Conservation (phyloP, 2,329 filamentous ascomycete genomes). For the Nigrospora osmanthi region DNA sequence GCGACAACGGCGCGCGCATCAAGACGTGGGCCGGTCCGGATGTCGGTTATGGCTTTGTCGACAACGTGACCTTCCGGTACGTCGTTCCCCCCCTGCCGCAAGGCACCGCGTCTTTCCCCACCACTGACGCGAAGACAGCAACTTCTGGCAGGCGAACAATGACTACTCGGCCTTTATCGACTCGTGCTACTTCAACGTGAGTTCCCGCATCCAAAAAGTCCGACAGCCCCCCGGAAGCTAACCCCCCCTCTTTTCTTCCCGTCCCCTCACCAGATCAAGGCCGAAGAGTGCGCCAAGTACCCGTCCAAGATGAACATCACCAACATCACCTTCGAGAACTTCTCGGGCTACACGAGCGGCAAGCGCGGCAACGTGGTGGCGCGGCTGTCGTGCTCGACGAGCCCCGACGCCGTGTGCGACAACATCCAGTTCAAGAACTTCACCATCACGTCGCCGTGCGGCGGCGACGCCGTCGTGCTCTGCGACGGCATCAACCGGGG, state of each 20-base stretch:
- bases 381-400: constrained; percentile 46
- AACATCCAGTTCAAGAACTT: constrained; percentile 48
- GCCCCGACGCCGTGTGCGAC: constrained; percentile 42
- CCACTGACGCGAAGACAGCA: constrained; percentile 22
- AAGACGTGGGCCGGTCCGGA: constrained; percentile 53
- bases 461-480: constrained; percentile 32
- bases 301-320: constrained; percentile 51
- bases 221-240: not conserved
- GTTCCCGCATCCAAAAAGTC: constrained; percentile 5
- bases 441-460: constrained; percentile 41
- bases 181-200: constrained; percentile 55
- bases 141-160: constrained; percentile 51
- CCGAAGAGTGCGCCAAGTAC: constrained; percentile 40
- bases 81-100: not conserved
- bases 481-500: constrained; percentile 35
- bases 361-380: constrained; percentile 47
- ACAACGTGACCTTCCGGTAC: constrained; percentile 48
- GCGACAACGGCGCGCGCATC: constrained; percentile 46
- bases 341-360: constrained; percentile 48
- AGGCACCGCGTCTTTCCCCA: no score
- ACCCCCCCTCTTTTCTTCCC: not conserved
- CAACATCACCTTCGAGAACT: constrained; percentile 51
- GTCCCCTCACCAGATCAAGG: constrained; percentile 22
- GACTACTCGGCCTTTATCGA: constrained; percentile 51
- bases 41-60: constrained; percentile 52